Evolutionary conservation across 1,284 basidiomycete species (phyloP), one percentile per base, ranked within the genome.

Genomic region (Ceratobasidium sp.): DNA sequence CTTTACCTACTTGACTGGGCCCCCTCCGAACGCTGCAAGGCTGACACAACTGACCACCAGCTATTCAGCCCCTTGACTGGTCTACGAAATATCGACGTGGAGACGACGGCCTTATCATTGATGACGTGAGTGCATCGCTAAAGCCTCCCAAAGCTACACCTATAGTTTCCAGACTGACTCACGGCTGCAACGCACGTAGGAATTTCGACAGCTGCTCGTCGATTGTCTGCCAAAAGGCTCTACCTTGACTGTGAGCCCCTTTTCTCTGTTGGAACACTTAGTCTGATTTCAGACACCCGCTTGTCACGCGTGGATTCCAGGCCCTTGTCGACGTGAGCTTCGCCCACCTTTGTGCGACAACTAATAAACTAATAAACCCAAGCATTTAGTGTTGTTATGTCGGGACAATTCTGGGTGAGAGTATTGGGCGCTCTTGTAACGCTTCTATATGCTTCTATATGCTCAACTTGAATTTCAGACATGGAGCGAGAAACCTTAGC

Each of bases 11-110:
- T 38, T 11, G 6, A 11, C 35, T 38, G 11, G 35, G 23, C 21
- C 28, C 18, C 38, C 23, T n/a, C 14, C 35, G 35, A 38, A 5
- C 35, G 11, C 35, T 11, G 35, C 35, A 38, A 38, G 18, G 8
- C 28, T 50, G 50, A 61, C n/a, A 18, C 28, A 21, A 9, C 14
- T 16, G 18, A 30, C 26, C 13, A n/a, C 2, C 23, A 71, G 69
- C 69, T 16, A 71, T 71, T 28, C 69, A 71, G 26, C 69, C 69
- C 3, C 21, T 47, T 28, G 69, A 71, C 57, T 71, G 69, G 69
- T 55, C 69, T 38, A 71, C 69, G 5, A 41, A 50, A 52, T 71
- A 71, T 30, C 57, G 50, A 32, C 57, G 32, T n/a, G 47, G 46
- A 14, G 57, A 50, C 14, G 30, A 43, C 3, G 69, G 69, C 13